Conservation (phyloP, 2,329 filamentous ascomycete species). For the Bipolaris zeicola region DNA sequence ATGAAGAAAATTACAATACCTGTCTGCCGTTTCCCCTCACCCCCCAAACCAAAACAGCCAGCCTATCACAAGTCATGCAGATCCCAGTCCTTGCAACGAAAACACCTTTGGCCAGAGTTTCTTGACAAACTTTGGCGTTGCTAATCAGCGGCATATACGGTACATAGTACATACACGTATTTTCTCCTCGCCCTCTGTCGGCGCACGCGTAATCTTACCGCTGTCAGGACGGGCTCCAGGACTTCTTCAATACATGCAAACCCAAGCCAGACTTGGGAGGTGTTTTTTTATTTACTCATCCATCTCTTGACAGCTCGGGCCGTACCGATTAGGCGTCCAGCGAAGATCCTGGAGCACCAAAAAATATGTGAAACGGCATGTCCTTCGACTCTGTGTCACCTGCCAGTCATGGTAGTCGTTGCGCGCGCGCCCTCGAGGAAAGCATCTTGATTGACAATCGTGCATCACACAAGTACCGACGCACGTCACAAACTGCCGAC, state of each 20-base stretch:
- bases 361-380: constrained; percentile 13
- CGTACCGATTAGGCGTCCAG: constrained; percentile 27
- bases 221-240: not conserved
- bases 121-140: not conserved
- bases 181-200: not conserved
- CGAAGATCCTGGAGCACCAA: constrained; percentile 10
- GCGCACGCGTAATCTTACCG: constrained; percentile 7
- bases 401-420: constrained; percentile 2
- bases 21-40: not conserved
- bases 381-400: constrained; percentile 12
- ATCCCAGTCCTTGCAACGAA: not conserved
- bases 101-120: not conserved
- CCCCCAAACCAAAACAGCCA: not conserved
- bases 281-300: not conserved
- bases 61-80: not conserved
- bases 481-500: constrained; percentile 11
- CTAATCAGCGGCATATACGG: not conserved
- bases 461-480: constrained; percentile 4
- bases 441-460: not conserved
- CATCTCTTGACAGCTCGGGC: constrained; percentile 31
- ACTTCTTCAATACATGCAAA: no score
- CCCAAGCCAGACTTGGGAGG: not conserved
- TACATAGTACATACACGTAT: not conserved
- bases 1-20: not conserved
- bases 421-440: constrained; percentile 1